A percentile compares a stretch with the other conserved stretches of the same genome.
Evolutionary conservation across 2,329 filamentous ascomycete genomes (phyloP).

Genomic region (Cordyceps cateniannulata): DNA sequence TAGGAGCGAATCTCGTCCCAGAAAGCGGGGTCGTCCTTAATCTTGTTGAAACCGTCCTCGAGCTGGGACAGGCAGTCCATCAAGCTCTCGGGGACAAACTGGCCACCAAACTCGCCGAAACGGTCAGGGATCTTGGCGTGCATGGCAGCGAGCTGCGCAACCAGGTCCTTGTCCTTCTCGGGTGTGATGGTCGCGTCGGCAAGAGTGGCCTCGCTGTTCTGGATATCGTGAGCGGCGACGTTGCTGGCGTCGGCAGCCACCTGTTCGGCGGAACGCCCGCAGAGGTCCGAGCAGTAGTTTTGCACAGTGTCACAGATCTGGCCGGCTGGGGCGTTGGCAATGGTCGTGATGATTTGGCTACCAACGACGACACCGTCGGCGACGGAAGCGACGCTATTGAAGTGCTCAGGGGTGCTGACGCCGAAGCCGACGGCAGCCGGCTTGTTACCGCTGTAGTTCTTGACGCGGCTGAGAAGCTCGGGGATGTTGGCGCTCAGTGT

Average conservation of each 20-base stretch:
- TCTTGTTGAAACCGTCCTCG: constrained; percentile 83
- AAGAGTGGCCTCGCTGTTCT: constrained; percentile 62
- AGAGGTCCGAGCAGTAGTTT: constrained; percentile 73
- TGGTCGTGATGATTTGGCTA: constrained; percentile 82
- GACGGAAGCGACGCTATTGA: constrained; percentile 72
- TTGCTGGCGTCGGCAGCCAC: constrained; percentile 19
- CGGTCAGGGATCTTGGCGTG: constrained; percentile 76
- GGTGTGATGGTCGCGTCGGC: constrained; percentile 58
- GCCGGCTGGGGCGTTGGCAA: constrained; percentile 42
- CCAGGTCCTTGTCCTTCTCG: constrained; percentile 57
- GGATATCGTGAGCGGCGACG: constrained; percentile 56
- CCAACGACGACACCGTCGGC: constrained; percentile 96
- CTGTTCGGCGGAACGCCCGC: constrained; percentile 35
- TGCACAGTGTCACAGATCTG: constrained; percentile 49
- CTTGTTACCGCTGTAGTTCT: constrained; percentile 84
- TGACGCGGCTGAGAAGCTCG: constrained; percentile 75
- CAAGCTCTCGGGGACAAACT: constrained; percentile 94
- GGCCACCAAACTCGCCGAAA: constrained; percentile 93
- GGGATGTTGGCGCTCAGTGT: constrained; percentile 76
- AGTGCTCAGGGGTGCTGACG: constrained; percentile 92
- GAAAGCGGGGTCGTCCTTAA: constrained; percentile 81
- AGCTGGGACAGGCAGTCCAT: constrained; percentile 95
- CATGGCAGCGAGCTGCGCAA: constrained; percentile 77
- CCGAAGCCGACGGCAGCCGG: constrained; percentile 93
- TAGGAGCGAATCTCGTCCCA: constrained; percentile 96